Percentiles rank a stretch among this genome's conserved stretches.
These are phyloP conservation scores for Lentinula novae-zelandiae DNA, from an alignment of 1,284 basidiomycete species.

Conservation along the genomic window DNA sequence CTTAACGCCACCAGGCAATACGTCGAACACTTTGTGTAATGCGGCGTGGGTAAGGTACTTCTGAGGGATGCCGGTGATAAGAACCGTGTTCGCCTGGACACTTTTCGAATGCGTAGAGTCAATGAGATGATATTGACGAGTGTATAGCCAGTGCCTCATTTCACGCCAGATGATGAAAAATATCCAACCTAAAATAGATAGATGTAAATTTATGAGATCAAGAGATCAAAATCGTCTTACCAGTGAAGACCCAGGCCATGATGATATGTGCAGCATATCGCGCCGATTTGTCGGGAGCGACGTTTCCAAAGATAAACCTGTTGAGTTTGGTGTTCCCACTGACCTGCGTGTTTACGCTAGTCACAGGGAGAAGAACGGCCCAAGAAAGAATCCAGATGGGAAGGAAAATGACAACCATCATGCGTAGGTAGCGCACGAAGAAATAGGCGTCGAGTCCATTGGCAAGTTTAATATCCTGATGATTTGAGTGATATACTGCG, in stretches of 20 bases:
- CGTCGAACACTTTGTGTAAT: conserved; percentile 64
- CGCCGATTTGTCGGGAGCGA: conserved; percentile 42
- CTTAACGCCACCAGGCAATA: conserved; percentile 81
- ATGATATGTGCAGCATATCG: conserved; percentile 79
- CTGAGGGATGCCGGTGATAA: conserved; percentile 86
- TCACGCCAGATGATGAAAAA: conserved; percentile 80
- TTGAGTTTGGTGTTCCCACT: conserved; percentile 60
- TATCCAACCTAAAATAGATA: conserved; percentile 61
- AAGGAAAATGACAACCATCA: conserved; percentile 76
- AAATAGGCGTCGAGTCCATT: conserved; percentile 96
- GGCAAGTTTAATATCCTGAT: conserved; percentile 55
- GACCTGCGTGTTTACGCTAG: conserved; percentile 51
- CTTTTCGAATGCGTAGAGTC: conserved; percentile 67
- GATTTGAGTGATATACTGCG: conserved; percentile 54
- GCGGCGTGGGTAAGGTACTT: conserved; percentile 68
- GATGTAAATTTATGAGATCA: not conserved
- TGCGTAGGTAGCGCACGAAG: conserved; percentile 84
- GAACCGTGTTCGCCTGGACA: conserved; percentile 84
- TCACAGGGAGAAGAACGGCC: conserved; percentile 67
- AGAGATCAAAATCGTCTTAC: conserved; percentile 35
- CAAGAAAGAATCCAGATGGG: conserved; percentile 82
- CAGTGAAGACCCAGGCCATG: conserved; percentile 71
- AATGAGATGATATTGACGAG: conserved; percentile 85
- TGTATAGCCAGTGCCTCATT: conserved; percentile 76
- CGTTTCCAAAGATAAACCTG: conserved; percentile 80